A percentile compares a stretch with the other conserved stretches of the same genome.
Evolutionary conservation across 352 stramenopile species (phyloP).

Genomic region (Globisporangium abappressorium): DNA sequence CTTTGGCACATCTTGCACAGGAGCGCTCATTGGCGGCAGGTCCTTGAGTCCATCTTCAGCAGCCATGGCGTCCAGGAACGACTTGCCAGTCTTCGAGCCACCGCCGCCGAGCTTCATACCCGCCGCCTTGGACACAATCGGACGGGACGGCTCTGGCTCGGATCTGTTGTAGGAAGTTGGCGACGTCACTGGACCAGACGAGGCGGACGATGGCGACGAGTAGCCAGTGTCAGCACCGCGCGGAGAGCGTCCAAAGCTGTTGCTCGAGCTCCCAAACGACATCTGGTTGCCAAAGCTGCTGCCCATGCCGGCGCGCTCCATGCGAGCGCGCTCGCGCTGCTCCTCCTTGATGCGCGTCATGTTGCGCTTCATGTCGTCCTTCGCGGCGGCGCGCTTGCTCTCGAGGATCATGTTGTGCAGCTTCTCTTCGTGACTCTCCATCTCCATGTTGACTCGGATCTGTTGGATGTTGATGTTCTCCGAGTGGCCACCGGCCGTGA

Average conservation of each 20-base stretch:
- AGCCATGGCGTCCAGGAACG: slow-evolving; percentile 84
- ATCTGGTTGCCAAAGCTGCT: slow-evolving; percentile 50
- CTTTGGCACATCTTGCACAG: slow-evolving; percentile 56
- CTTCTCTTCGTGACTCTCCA: slow-evolving; percentile 99
- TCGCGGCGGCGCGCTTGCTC: slow-evolving; percentile 90
- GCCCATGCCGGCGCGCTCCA: slow-evolving; percentile 73
- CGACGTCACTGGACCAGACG: slow-evolving; percentile 36
- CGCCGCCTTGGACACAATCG: slow-evolving; percentile 49
- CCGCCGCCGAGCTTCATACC: slow-evolving; percentile 59
- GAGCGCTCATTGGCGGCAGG: slow-evolving; percentile 76
- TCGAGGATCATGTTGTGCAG: slow-evolving; percentile 98
- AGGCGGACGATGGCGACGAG: slow-evolving; percentile 21
- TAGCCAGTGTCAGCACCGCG: slow-evolving; percentile 41
- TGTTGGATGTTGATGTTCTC: slow-evolving; percentile 93
- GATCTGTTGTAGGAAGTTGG: slow-evolving; percentile 56
- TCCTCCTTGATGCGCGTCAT: slow-evolving; percentile 86
- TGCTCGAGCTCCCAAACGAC: slow-evolving; percentile 70
- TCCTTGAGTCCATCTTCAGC: slow-evolving; percentile 85
- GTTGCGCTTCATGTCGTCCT: slow-evolving; percentile 89
- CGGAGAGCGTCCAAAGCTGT: slow-evolving; percentile 63
- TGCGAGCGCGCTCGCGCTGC: slow-evolving; percentile 73
- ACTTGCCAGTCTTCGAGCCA: slow-evolving; percentile 56
- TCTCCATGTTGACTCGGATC: slow-evolving; percentile 97
- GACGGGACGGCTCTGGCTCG: slow-evolving; percentile 35
- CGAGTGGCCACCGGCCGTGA: slow-evolving; percentile 96